Evolutionary conservation across 2,329 filamentous ascomycete genomes (phyloP).

Genomic region (Fusarium continuum): DNA sequence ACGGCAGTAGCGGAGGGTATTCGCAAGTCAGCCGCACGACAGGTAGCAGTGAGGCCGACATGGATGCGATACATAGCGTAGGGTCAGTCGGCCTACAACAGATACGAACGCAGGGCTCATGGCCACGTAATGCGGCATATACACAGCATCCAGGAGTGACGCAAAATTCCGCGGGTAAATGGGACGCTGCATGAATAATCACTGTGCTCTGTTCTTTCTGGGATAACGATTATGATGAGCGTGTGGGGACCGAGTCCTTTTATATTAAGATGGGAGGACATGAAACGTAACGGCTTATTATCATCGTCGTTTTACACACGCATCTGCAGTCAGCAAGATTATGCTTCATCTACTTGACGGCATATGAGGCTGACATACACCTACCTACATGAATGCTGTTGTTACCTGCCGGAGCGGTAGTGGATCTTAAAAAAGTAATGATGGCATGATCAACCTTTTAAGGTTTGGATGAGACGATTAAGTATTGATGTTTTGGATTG

Average conservation of each 20-base stretch:
- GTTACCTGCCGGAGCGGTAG: slow-evolving; percentile 7
- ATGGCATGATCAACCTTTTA: neutral
- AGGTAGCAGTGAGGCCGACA: slow-evolving; percentile 44
- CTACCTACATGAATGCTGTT: slow-evolving; percentile 3
- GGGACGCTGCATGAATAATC: slow-evolving; percentile 12
- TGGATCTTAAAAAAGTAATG: slow-evolving; percentile 16
- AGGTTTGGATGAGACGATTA: neutral
- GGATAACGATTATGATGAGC: slow-evolving; percentile 5
- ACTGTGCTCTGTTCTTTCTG: neutral
- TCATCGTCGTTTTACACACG: slow-evolving; percentile 2
- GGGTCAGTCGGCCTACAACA: slow-evolving; percentile 37
- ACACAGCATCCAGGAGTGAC: slow-evolving; percentile 18
- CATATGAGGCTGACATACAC: slow-evolving; percentile 4
- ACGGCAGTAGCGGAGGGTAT: slow-evolving; percentile 48
- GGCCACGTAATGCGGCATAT: slow-evolving; percentile 38
- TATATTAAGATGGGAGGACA: slow-evolving; percentile 12
- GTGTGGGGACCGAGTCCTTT: neutral
- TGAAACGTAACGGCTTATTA: slow-evolving; percentile 23
- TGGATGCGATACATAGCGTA: slow-evolving; percentile 33
- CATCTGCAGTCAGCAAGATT: slow-evolving; percentile 16
- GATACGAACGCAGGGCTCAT: slow-evolving; percentile 29
- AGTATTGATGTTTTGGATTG: neutral
- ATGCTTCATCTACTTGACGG: slow-evolving; percentile 24
- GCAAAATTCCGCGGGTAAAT: slow-evolving; percentile 37
- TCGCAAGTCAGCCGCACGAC: slow-evolving; percentile 49